A percentile compares a stretch with the other conserved stretches of the same genome.
Conservation (phyloP, 805 yeast genomes). For the Monosporozyma unispora region DNA sequence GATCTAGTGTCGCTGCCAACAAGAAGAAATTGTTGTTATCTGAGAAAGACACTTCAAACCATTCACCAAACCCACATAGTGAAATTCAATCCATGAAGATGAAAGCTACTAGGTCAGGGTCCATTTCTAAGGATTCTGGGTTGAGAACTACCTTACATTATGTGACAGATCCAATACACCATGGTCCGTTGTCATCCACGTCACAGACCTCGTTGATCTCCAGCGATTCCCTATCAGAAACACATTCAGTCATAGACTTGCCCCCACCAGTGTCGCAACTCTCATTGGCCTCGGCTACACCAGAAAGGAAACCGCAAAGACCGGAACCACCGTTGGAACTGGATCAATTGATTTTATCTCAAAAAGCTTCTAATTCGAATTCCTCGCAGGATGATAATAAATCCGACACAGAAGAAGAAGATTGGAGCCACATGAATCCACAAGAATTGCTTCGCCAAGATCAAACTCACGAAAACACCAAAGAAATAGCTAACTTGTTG, state of each 20-base stretch:
- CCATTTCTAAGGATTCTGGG: conserved; percentile 30
- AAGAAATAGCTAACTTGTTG: conserved; percentile 1
- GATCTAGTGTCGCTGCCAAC: background rate
- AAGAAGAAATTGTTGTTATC: conserved; percentile 2
- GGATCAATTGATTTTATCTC: background rate
- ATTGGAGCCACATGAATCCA: conserved; percentile 90
- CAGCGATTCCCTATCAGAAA: background rate
- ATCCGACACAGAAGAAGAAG: conserved; percentile 92
- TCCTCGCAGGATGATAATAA: conserved; percentile 14
- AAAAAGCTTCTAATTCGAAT: background rate
- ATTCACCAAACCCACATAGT: background rate
- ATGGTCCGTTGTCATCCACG: conserved; percentile 12
- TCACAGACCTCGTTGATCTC: conserved; percentile 6
- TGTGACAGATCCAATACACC: conserved; percentile 15
- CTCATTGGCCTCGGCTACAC: background rate
- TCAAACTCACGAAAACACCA: background rate
- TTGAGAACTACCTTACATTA: conserved; percentile 22
- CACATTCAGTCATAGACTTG: background rate
- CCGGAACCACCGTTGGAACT: background rate
- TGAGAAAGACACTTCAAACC: conserved; percentile 10
- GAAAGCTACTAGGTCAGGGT: conserved; percentile 6
- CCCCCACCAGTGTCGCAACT: background rate
- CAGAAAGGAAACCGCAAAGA: background rate
- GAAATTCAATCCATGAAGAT: background rate
- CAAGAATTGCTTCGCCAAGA: conserved; percentile 40